A percentile compares a stretch with the other conserved stretches of the same genome.
These are phyloP conservation scores for Gaeumannomyces tritici DNA, from an alignment of 2,329 filamentous ascomycete species.

Conservation along the genomic window DNA sequence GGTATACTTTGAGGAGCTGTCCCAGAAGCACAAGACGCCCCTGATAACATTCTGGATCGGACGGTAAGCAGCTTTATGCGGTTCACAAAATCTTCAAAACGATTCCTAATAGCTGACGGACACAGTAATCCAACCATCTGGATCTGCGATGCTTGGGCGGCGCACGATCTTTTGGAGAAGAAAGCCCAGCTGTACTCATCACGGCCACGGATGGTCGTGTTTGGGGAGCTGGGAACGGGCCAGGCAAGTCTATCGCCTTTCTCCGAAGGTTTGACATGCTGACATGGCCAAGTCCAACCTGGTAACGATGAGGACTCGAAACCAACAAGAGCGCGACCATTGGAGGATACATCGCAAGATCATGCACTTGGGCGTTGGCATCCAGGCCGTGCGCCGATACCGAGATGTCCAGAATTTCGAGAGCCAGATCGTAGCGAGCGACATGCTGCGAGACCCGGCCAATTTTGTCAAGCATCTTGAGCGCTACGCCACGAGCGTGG, in stretches of 20 bases:
- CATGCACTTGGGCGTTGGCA: conserved; percentile 40
- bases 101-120: neutral
- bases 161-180: conserved; percentile 45
- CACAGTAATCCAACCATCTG: conserved; percentile 31
- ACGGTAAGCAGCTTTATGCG: conserved; percentile 18
- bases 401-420: conserved; percentile 47
- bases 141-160: conserved; percentile 38
- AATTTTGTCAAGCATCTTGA: conserved; percentile 44
- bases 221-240: conserved; percentile 33
- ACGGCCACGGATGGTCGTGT: conserved; percentile 38
- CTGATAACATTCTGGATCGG: conserved; percentile 49
- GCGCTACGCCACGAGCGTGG: conserved; percentile 41
- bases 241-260: conserved; percentile 12
- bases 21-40: conserved; percentile 35
- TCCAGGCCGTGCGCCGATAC: conserved; percentile 45
- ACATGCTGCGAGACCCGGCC: conserved; percentile 31
- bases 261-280: too few species aligned
- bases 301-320: conserved; percentile 32
- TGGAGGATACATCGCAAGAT: conserved; percentile 38
- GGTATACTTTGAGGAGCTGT: conserved; percentile 46
- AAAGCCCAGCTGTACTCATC: conserved; percentile 40
- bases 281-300: conserved; percentile 19
- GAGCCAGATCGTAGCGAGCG: conserved; percentile 43
- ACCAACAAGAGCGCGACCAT: conserved; percentile 26
- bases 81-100: too few species aligned